Evolutionary conservation across 345 rosid genomes (phyloP).

Genomic region (Camelina sativa): DNA sequence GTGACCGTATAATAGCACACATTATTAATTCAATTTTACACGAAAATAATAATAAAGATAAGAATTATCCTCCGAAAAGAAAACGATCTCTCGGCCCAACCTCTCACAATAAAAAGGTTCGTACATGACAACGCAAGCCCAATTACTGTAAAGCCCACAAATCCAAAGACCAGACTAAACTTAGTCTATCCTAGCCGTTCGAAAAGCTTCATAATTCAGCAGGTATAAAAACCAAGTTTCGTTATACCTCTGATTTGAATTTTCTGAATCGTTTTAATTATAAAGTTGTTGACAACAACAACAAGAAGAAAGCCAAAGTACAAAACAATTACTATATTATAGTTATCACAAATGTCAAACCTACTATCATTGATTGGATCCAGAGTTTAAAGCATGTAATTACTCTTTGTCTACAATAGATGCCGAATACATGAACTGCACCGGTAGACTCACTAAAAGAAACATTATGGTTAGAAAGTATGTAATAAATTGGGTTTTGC

Average conservation of each 20-base stretch:
- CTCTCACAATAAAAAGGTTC: not conserved
- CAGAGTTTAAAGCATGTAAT: not conserved
- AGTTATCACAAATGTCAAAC: not conserved
- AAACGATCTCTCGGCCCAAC: not conserved
- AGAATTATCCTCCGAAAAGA: not conserved
- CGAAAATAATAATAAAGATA: not conserved
- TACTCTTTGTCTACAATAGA: no score
- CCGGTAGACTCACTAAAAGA: not conserved
- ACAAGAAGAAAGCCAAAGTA: not conserved
- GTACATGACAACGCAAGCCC: not conserved
- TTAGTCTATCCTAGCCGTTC: not conserved
- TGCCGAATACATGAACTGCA: not conserved
- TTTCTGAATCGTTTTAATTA: no score
- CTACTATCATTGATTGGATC: not conserved
- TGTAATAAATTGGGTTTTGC: not conserved
- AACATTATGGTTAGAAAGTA: not conserved
- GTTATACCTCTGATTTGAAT: no score
- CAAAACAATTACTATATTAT: not conserved
- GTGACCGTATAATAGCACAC: not conserved
- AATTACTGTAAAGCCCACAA: slow-evolving; percentile 1
- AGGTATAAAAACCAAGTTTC: no score
- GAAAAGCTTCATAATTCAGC: not conserved
- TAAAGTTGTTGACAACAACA: no score
- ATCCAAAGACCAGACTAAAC: not conserved
- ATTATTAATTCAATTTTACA: not conserved